Evolutionary conservation across 768 basidiomycete species (phyloP), one percentile per base, ranked within the genome.

Genomic region (Suillus decipiens): DNA sequence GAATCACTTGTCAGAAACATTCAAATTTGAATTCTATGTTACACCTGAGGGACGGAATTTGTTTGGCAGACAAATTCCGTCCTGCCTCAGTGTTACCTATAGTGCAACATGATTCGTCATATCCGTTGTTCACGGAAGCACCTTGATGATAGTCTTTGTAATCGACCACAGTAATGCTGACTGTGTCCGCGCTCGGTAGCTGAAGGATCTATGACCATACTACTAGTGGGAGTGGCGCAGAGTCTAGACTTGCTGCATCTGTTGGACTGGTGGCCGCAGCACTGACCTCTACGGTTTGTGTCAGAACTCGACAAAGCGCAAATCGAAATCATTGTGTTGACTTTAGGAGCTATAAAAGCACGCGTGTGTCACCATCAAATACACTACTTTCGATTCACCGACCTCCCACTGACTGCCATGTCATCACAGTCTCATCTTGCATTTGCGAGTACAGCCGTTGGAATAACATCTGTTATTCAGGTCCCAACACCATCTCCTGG

Each of bases 391-490:
- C 14, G 10, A 33, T 33, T 45, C n/a, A 54, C n/a, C 53, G 34
- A 12, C n/a, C 12, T 55, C 14, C 34, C 7, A 55, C n/a, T 55
- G 15, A 31, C 60, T 37, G 43, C 41, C 39, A 58, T 61, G 61
- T 53, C 61, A 11, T 39, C n/a, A 28, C 53, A 36, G 28, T 80
- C 73, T 2, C 82, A 84, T 65, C 75, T 69, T 11, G 82, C 79
- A 11, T 72, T 83, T 53, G 82, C 79, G 9, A 72, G 76, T 7
- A 74, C 70, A 8, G 66, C 78, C 39, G 68, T 73, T 61, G 77
- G 79, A 7, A 67, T 71, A 5, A 64, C 81, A 41, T 78, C 79
- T 28, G 74, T 69, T 2, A 73, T 80, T 28, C 73, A 77, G 56
- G 72, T 79, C 6, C 63, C 74, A 2, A 82, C 81, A 3, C 65